These are phyloP conservation scores for Geranium rotundifolium DNA, from an alignment of 345 rosid genomes.

Conservation along the genomic window DNA sequence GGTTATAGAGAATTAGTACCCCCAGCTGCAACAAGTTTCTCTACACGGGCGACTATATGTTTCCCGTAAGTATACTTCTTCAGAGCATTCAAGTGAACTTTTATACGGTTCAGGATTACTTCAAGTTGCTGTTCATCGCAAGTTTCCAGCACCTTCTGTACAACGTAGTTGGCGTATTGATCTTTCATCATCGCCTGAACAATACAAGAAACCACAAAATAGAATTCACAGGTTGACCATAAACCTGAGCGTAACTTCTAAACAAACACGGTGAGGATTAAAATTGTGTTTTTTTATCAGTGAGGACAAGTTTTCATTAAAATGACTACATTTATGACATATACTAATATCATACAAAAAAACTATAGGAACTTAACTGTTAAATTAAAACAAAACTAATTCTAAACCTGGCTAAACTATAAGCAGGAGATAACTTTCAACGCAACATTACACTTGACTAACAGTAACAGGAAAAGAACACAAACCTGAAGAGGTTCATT, in stretches of 20 bases:
- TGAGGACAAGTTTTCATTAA: no score
- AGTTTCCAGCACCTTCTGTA: slow-evolving; percentile 95
- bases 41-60: slow-evolving; percentile 94
- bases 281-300: no score
- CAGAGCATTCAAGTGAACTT: slow-evolving; percentile 75
- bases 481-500: slow-evolving; percentile 97
- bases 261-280: no score
- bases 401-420: no score
- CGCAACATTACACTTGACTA: not conserved
- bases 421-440: not conserved
- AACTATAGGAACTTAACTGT: no score
- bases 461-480: not conserved
- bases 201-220: slow-evolving; percentile 3
- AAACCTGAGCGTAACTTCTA: no score
- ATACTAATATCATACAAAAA: no score
- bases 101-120: slow-evolving; percentile 71
- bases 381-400: no score
- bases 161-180: slow-evolving; percentile 96
- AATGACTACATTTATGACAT: no score
- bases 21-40: slow-evolving; percentile 93
- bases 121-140: slow-evolving; percentile 86
- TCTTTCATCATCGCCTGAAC: slow-evolving; percentile 96
- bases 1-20: slow-evolving; percentile 31
- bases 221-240: no score
- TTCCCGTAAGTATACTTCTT: slow-evolving; percentile 95